Percentiles rank a stretch among this genome's conserved stretches.
Evolutionary conservation across 1,284 basidiomycete species (phyloP).

Genomic region (Microbotryum scabiosae): DNA sequence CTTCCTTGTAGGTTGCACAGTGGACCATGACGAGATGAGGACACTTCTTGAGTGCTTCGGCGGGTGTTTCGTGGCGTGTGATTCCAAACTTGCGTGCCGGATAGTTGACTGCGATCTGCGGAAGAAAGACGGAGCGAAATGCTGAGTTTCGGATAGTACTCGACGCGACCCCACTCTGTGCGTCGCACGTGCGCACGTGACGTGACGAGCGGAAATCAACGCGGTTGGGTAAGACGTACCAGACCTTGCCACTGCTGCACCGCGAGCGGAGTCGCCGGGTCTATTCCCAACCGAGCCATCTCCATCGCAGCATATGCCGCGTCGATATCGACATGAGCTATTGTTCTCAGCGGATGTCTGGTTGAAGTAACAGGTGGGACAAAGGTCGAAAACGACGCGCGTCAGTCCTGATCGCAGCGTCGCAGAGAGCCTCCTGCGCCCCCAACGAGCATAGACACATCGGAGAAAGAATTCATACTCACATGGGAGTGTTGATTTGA

Average conservation of each 20-base stretch:
- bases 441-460: too few relatives aligned
- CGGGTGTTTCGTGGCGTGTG: conserved; percentile 48
- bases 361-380: neutral
- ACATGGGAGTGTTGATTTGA: too few relatives aligned
- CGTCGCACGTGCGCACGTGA: neutral
- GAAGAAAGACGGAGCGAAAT: neutral
- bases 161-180: too few relatives aligned
- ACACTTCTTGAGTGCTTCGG: conserved; percentile 55
- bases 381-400: too few relatives aligned
- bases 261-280: conserved; percentile 61
- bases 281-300: conserved; percentile 10
- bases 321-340: conserved; percentile 89
- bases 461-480: too few relatives aligned
- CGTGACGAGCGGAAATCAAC: neutral
- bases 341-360: conserved; percentile 45
- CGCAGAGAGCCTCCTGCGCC: too few relatives aligned
- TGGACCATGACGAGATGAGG: conserved; percentile 78
- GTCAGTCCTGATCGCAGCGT: too few relatives aligned
- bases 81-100: conserved; percentile 85
- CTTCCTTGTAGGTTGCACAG: conserved; percentile 89
- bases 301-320: conserved; percentile 43
- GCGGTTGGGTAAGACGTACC: conserved; percentile 14
- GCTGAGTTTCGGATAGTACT: neutral
- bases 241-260: conserved; percentile 82
- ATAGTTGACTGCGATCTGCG: conserved; percentile 84